Percentiles rank a stretch among this genome's conserved stretches.
phyloP scores from a whole-genome alignment of 805 yeast genomes.

The Pichia phayaonensis region DNA sequence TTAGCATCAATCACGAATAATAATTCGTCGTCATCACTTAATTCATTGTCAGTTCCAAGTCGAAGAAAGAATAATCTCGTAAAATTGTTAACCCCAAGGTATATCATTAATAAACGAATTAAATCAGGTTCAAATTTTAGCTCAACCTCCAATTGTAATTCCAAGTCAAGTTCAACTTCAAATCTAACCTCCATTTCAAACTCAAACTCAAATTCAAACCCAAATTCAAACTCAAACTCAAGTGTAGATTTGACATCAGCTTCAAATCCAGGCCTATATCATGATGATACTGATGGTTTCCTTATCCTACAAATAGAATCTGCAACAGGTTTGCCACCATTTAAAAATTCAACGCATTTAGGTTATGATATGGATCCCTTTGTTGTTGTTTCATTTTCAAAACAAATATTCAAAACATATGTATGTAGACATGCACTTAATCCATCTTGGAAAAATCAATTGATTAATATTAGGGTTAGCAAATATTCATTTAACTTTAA shows the following conservation, averaged over 20 bases:
- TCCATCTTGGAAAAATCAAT: constrained; percentile 69
- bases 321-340: constrained; percentile 73
- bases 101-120: background rate
- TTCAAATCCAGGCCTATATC: constrained; percentile 1
- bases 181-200: no score
- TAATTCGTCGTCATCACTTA: background rate
- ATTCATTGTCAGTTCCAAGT: background rate
- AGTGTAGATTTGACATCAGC: background rate
- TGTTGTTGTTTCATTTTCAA: constrained; percentile 84
- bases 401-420: constrained; percentile 77
- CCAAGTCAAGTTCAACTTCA: background rate
- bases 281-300: constrained; percentile 45
- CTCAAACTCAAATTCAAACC: background rate
- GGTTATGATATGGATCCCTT: constrained; percentile 96
- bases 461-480: constrained; percentile 69
- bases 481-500: constrained; percentile 59
- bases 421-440: constrained; percentile 75
- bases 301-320: constrained; percentile 67
- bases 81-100: background rate
- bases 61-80: background rate
- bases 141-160: background rate
- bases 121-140: background rate
- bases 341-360: constrained; percentile 58
- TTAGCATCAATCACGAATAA: background rate
- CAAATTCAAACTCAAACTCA: background rate